phyloP scores from a whole-genome alignment of 2,329 filamentous ascomycete genomes.

The Fusarium paranaense region DNA sequence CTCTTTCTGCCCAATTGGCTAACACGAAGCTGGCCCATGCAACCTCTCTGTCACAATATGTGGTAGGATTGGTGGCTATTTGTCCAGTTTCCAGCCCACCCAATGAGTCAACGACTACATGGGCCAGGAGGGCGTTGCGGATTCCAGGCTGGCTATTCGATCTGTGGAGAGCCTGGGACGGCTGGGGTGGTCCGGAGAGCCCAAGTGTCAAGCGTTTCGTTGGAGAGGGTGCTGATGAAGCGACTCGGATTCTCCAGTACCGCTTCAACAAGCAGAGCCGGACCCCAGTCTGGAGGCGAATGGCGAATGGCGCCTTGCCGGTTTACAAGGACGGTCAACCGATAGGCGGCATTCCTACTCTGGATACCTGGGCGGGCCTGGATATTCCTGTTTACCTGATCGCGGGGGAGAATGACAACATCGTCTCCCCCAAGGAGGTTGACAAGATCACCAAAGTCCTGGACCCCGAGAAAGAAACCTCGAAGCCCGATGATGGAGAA shows the following conservation, averaged over 20 bases:
- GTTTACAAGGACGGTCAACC: conserved; percentile 64
- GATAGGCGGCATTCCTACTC: conserved; percentile 74
- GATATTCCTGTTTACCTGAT: conserved; percentile 81
- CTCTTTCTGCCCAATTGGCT: conserved; percentile 78
- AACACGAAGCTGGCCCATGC: conserved; percentile 56
- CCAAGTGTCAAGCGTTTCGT: conserved; percentile 83
- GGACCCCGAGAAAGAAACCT: conserved; percentile 13
- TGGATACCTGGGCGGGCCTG: conserved; percentile 78
- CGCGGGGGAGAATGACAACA: conserved; percentile 79
- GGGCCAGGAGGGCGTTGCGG: conserved; percentile 69
- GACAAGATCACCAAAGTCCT: conserved; percentile 70
- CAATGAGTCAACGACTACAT: conserved; percentile 55
- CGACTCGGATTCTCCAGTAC: conserved; percentile 75
- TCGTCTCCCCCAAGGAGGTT: conserved; percentile 80
- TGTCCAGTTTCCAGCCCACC: conserved; percentile 80
- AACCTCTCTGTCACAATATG: conserved; percentile 67
- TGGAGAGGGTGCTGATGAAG: conserved; percentile 72
- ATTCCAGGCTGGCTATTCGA: conserved; percentile 81
- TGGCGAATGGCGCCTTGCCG: conserved; percentile 79
- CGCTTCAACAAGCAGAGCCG: conserved; percentile 85
- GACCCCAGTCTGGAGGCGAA: conserved; percentile 84
- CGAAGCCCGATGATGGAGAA: conserved; percentile 33
- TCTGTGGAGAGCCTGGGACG: conserved; percentile 81
- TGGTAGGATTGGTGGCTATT: conserved; percentile 83
- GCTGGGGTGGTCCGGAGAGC: conserved; percentile 81